Evolutionary conservation across 306 rosid species (phyloP), one percentile per base, ranked within the genome.

Genomic region (Quercus robur): DNA sequence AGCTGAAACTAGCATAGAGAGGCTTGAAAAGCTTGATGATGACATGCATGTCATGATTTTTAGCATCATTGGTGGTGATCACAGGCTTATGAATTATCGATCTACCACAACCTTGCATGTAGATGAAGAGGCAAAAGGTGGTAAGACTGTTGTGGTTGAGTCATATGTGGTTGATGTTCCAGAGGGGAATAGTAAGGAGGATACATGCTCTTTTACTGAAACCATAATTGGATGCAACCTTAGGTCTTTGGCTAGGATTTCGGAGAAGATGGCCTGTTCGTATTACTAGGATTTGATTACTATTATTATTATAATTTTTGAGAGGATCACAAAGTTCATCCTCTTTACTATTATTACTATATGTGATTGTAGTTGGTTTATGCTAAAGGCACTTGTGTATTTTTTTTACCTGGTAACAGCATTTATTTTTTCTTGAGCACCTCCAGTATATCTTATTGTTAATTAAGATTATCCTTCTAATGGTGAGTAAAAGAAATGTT

Each of bases 101-200:
- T 89, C 94, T 2, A 87, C 90, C 0, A 88, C 86, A 14, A 81
- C 87, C 4, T 57, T 89, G 75, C 93, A 93, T 57, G 87, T 74
- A 76, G 89, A 75, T 0, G 84, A 54, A 28, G 88, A 78, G 31
- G 76, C 12, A 1, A 41, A 17, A 5, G 82, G 76, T 3, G 78
- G 56, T 17, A 77, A 49, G 63, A 85, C 91, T 6, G 86, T 89
- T 75, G 97, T 84, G 70, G 57, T 87, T 14, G 90, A 93, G 82
- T 93, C 97, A 0, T 93, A 88, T 14, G 86, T 81, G 78, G 94
- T 91, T 80, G 97, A 93, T 81, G 62, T 89, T 76, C 94, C 93
- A 0, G 73, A 46, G 0, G 90, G 90, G 8, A 91, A 82, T 26
- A 87, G 73, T 12, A 54, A 73, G 15, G 97, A 93, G 21, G 97